Evolutionary conservation across 352 stramenopile genomes (phyloP), one percentile per base, ranked within the genome.

Genomic region (Globisporangium abappressorium): DNA sequence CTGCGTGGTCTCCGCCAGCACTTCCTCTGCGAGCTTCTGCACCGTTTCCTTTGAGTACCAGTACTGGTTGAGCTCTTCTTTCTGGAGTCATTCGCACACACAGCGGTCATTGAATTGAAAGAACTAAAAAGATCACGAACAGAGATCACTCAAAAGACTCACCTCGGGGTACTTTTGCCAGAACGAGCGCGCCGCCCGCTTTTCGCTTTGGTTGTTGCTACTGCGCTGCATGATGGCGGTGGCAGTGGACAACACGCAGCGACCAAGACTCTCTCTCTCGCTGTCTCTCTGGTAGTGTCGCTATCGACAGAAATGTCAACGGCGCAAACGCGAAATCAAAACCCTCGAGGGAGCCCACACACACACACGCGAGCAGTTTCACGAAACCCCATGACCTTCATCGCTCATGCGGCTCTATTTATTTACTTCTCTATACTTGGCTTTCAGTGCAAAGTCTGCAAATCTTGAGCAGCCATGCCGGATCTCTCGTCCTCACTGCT

Each of bases 31-130:
- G n/a, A 93, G 66, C 22, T 75, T 80, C 24, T 97, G 76, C 24
- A 98, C 94, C 0, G 94, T 98, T 7, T 81, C 68, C 5, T 78
- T 70, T 1, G 91, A 98, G 70, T 98, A 98, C 94, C 94, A 98
- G 69, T 98, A 98, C 73, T 98, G 95, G 75, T 98, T 98, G n/a
- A 98, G 75, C 70, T 98, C 83, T 70, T 87, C 86, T 75, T 98
- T 97, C 84, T 98, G 78, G 36, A 15, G 36, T 43, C 36, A 43
- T 43, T 43, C 8, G 14, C 36, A 43, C 34, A 33, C 24, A 28
- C 12, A 63, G 14, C n/a, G 36, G 57, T 6, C 55, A 24, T 58
- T 30, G 26, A 6, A 22, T 58, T 26, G 30, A 5, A 36, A 43
- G 36, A 43, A 1, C 9, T 9, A 18, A 51, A 2, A 69, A 20